Conservation (phyloP, 2,329 filamentous ascomycete species). For the Talaromyces sp. region DNA sequence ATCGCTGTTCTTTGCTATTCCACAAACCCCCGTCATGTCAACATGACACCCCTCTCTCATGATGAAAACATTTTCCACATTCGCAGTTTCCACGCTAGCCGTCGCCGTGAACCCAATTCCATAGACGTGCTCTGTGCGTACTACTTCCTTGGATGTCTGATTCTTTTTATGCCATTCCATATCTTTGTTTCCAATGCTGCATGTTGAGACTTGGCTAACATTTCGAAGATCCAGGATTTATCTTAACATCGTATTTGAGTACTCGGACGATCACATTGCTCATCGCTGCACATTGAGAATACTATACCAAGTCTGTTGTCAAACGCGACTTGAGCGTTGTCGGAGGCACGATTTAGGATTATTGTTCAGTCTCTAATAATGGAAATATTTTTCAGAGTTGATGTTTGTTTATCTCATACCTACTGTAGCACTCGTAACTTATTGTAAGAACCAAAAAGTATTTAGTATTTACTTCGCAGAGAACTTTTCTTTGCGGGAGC, state of each 20-base stretch:
- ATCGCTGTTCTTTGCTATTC: neutral
- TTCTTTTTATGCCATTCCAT: neutral
- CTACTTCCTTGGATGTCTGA: constrained; percentile 24
- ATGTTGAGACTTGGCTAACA: neutral
- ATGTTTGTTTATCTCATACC: neutral
- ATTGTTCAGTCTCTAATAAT: neutral
- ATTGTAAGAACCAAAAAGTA: too few species aligned
- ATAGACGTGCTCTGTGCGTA: constrained; percentile 22
- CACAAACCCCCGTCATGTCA: neutral
- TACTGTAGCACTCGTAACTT: neutral
- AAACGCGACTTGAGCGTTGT: neutral
- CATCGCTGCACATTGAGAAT: neutral
- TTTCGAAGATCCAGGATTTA: constrained; percentile 2
- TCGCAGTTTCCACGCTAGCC: constrained; percentile 30
- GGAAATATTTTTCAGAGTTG: neutral
- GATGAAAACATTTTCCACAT: constrained; percentile 44
- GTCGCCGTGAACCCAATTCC: constrained; percentile 21
- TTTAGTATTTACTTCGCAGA: neutral
- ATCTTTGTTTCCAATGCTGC: neutral
- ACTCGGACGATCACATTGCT: too few species aligned
- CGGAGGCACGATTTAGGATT: neutral
- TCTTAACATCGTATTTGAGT: neutral
- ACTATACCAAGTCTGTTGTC: neutral
- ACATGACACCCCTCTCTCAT: constrained; percentile 23
- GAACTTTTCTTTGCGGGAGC: constrained; percentile 19